Conservation (phyloP, 495 filamentous ascomycete genomes). For the Aspergillus campestris region DNA sequence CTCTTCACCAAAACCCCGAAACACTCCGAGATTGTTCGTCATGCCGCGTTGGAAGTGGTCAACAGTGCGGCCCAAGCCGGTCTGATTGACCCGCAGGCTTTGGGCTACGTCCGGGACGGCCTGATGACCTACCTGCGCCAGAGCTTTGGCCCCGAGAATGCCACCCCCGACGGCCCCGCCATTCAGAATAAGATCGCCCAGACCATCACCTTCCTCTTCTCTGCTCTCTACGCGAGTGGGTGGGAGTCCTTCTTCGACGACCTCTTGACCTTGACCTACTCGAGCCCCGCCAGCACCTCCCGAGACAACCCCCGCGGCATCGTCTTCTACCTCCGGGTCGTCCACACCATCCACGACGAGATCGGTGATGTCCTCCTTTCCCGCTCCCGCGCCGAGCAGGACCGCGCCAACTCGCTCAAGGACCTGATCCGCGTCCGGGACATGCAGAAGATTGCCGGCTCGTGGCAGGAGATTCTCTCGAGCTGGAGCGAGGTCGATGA, state of each 20-base stretch:
- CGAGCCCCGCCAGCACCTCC: slow-evolving; percentile 34
- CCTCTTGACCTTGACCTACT: slow-evolving; percentile 58
- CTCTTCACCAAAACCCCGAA: slow-evolving; percentile 81
- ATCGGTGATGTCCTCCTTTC: slow-evolving; percentile 87
- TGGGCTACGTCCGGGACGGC: slow-evolving; percentile 63
- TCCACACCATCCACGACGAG: slow-evolving; percentile 88
- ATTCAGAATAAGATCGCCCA: slow-evolving; percentile 98
- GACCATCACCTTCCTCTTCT: slow-evolving; percentile 87
- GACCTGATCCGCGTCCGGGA: slow-evolving; percentile 80
- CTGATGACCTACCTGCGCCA: slow-evolving; percentile 68
- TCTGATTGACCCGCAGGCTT: slow-evolving; percentile 55
- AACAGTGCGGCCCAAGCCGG: slow-evolving; percentile 80
- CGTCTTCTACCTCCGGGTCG: slow-evolving; percentile 77
- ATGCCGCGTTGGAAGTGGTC: slow-evolving; percentile 81
- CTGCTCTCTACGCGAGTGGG: slow-evolving; percentile 67
- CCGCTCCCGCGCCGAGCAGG: slow-evolving; percentile 63
- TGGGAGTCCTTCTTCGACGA: slow-evolving; percentile 90
- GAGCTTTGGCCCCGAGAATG: slow-evolving; percentile 54
- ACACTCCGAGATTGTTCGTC: slow-evolving; percentile 72
- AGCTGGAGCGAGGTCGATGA: slow-evolving; percentile 71
- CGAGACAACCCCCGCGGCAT: slow-evolving; percentile 68
- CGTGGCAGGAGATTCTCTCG: slow-evolving; percentile 85
- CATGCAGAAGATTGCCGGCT: slow-evolving; percentile 71
- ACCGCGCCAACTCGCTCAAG: slow-evolving; percentile 75
- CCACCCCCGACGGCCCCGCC: slow-evolving; percentile 52